Percentiles rank a stretch among this genome's conserved stretches.
Evolutionary conservation across 257 asterid species (phyloP).

Genomic region (Jacaranda mimosifolia): DNA sequence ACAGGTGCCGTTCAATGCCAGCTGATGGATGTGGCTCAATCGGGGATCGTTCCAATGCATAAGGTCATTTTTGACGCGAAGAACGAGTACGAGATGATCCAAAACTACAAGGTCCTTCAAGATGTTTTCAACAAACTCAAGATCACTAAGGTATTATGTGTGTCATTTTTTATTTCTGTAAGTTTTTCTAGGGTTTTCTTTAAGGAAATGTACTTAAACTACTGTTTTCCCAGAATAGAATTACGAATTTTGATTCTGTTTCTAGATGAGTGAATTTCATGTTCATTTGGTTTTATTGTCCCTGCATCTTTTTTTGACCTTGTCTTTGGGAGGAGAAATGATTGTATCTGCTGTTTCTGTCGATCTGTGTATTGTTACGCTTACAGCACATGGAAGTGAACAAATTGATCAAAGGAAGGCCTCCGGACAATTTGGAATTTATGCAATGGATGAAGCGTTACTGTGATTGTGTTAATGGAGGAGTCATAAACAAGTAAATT

Average conservation of each 20-base stretch:
- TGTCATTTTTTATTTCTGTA: neutral
- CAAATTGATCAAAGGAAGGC: constrained; percentile 87
- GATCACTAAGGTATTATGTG: constrained; percentile 66
- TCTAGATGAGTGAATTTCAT: neutral
- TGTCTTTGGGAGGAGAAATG: constrained; percentile 6
- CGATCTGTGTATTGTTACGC: constrained; percentile 19
- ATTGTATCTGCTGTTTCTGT: neutral
- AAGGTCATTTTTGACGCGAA: constrained; percentile 91
- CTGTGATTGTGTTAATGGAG: constrained; percentile 73
- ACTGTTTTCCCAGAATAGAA: neutral
- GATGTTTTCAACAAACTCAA: constrained; percentile 90
- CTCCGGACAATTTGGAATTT: constrained; percentile 88
- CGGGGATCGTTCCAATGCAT: constrained; percentile 91
- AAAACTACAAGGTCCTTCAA: constrained; percentile 91
- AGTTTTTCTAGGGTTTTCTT: neutral
- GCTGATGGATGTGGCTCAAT: constrained; percentile 89
- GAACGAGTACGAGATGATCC: constrained; percentile 89
- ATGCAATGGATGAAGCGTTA: constrained; percentile 98
- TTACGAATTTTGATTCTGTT: neutral
- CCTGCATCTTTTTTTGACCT: neutral
- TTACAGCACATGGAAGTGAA: constrained; percentile 84
- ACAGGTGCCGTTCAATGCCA: constrained; percentile 93
- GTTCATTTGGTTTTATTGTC: neutral
- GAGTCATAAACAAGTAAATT: constrained; percentile 52
- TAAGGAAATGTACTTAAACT: neutral